Evolutionary conservation across 2,329 filamentous ascomycete genomes (phyloP), one percentile per base, ranked within the genome.

Genomic region (Talaromyces amestolkiae): DNA sequence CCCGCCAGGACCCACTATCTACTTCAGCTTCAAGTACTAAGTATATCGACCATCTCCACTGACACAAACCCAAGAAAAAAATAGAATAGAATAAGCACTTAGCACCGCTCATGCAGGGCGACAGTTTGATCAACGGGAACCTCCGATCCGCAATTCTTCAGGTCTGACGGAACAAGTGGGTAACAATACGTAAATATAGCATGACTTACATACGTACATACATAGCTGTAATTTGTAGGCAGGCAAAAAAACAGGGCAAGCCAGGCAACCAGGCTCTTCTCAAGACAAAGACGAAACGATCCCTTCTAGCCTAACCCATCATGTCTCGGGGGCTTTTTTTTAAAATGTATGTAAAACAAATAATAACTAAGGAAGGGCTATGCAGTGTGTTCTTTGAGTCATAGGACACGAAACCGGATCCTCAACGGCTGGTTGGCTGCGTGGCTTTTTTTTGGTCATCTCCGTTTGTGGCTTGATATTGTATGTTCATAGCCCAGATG

Each of bases 361-460:
- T 51, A 13, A 4, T 6, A 24, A 13, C 43, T 47, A 47, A n/a
- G 47, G 22, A 19, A 53, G 49, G 24, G 49, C 49, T 53, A 53
- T 53, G 56, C 56, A 39, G 11, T 39, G 33, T 45, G 17, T 19
- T 13, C 8, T 35, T 47, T 60, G 58, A 60, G 58, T 59, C 56
- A 59, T 59, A 41, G 56, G 22, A 31, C 27, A 17, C 22, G 19
- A 43, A 45, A 60, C 58, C 31, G 27, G 33, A 39, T 56, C 33
- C 33, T 56, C 10, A 37, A 56, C 33, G 53, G 53, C 53, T 39
- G 33, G 19, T 56, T 60, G 58, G 58, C 58, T 60, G 39, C 22
- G 58, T 60, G 58, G 58, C 19, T 31, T 59, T 31, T 59, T 31
- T 47, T 41, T n/a, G 31, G n/a, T 31, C 5, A 35, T 39, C 33